Evolutionary conservation across 1,139 yeast genomes (phyloP).

Genomic region (Hansenula anomala): DNA sequence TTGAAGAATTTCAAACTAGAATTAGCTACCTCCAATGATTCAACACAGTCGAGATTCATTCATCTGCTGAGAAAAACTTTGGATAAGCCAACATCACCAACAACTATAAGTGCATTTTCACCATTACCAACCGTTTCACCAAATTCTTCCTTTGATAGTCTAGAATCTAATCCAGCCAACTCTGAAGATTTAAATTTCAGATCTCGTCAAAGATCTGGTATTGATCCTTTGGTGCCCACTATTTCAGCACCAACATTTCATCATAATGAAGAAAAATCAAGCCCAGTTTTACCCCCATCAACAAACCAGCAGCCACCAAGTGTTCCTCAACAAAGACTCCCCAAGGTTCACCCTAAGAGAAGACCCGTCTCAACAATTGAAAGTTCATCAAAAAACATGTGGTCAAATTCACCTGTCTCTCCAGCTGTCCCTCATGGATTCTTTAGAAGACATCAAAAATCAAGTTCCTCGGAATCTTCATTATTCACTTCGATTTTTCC

Average conservation of each 20-base stretch:
- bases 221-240: conserved; percentile 21
- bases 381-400: conserved; percentile 18
- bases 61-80: conserved; percentile 45
- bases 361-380: conserved; percentile 58
- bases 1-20: conserved; percentile 41
- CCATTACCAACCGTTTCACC: conserved; percentile 7
- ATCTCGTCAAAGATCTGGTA: conserved; percentile 7
- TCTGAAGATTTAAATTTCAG: conserved; percentile 16
- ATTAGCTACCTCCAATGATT: conserved; percentile 43
- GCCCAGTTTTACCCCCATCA: background rate
- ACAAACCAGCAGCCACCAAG: background rate
- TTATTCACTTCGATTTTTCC: conserved; percentile 30
- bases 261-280: background rate
- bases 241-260: conserved; percentile 24
- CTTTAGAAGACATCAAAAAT: conserved; percentile 54
- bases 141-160: conserved; percentile 16
- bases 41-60: conserved; percentile 52
- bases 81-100: conserved; percentile 29
- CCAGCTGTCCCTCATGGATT: conserved; percentile 43
- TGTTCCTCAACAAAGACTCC: background rate
- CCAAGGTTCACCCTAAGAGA: conserved; percentile 6
- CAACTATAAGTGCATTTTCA: conserved; percentile 9
- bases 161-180: conserved; percentile 16
- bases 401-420: conserved; percentile 32
- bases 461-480: conserved; percentile 53